Conservation (phyloP, 768 basidiomycete genomes). For the Suillus occidentalis region DNA sequence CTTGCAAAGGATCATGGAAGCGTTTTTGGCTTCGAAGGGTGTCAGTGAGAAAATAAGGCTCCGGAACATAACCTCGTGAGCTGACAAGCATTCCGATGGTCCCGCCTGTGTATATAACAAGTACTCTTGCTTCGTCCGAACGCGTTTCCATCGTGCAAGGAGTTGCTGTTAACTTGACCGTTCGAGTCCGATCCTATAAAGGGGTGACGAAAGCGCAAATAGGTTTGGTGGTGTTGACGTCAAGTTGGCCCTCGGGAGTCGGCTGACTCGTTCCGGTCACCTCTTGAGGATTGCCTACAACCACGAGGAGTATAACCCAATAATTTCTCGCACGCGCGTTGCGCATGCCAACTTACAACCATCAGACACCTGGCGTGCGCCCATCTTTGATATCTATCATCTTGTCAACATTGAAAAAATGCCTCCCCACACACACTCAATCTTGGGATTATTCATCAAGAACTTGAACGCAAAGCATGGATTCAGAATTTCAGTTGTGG, state of each 20-base stretch:
- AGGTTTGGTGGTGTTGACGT: background rate
- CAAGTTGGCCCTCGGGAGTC: background rate
- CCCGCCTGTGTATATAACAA: slow-evolving; percentile 87
- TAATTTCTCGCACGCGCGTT: background rate
- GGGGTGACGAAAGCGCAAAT: background rate
- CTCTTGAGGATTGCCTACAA: background rate
- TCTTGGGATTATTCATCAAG: too few species aligned
- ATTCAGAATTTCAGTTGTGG: too few species aligned
- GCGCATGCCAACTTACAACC: background rate
- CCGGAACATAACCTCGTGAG: slow-evolving; percentile 76
- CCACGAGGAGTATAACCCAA: background rate
- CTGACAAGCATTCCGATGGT: slow-evolving; percentile 89
- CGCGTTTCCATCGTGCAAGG: slow-evolving; percentile 45
- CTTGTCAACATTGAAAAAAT: too few species aligned
- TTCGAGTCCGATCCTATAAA: background rate
- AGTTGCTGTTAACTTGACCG: background rate
- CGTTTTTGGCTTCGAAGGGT: slow-evolving; percentile 79
- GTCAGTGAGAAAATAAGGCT: slow-evolving; percentile 85
- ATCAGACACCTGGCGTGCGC: too few species aligned
- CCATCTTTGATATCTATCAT: too few species aligned
- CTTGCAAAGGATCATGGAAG: slow-evolving; percentile 89
- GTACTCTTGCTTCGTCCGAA: slow-evolving; percentile 72
- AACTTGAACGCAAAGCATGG: too few species aligned
- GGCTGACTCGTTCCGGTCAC: too few species aligned
- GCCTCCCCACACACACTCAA: too few species aligned